phyloP scores from a whole-genome alignment of 1,139 yeast genomes.

The Diutina mesorugosa region DNA sequence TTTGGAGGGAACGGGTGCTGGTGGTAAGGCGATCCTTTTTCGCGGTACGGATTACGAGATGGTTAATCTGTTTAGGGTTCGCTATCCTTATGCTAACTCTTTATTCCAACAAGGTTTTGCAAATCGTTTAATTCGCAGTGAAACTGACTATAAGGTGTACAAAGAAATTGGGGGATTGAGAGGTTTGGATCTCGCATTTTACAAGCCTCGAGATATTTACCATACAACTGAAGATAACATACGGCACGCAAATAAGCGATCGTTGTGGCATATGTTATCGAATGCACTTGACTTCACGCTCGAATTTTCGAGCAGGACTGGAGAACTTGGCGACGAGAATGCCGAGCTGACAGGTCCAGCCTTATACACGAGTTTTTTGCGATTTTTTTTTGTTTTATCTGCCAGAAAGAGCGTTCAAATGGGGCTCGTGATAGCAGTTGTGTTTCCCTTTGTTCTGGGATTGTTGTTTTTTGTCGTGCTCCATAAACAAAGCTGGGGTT shows the following conservation, averaged over 20 bases:
- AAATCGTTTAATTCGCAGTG: slow-evolving; percentile 58
- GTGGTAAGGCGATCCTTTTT: slow-evolving; percentile 76
- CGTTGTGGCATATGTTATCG: slow-evolving; percentile 76
- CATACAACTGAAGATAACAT: slow-evolving; percentile 72
- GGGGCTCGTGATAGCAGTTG: slow-evolving; percentile 41
- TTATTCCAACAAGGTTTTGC: slow-evolving; percentile 75
- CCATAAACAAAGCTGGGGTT: slow-evolving; percentile 22
- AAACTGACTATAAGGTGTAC: slow-evolving; percentile 77
- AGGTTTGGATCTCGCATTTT: slow-evolving; percentile 62
- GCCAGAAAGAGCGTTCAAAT: slow-evolving; percentile 35
- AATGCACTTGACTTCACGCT: slow-evolving; percentile 48
- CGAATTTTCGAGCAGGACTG: slow-evolving; percentile 18
- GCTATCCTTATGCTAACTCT: slow-evolving; percentile 69
- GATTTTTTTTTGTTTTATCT: slow-evolving; percentile 44
- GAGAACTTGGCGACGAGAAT: slow-evolving; percentile 22
- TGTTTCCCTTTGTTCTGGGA: slow-evolving; percentile 43
- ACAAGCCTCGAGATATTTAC: slow-evolving; percentile 66
- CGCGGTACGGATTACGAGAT: slow-evolving; percentile 73
- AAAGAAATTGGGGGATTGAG: slow-evolving; percentile 47
- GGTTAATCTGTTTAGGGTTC: slow-evolving; percentile 31
- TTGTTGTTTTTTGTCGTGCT: slow-evolving; percentile 34
- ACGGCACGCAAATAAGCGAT: slow-evolving; percentile 44
- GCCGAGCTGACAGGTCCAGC: slow-evolving; percentile 25
- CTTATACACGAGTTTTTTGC: slow-evolving; percentile 49
- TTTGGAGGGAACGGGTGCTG: slow-evolving; percentile 93